A percentile compares a stretch with the other conserved stretches of the same genome.
phyloP scores from a whole-genome alignment of 2,329 filamentous ascomycete species.

The Trichoderma sp. region DNA sequence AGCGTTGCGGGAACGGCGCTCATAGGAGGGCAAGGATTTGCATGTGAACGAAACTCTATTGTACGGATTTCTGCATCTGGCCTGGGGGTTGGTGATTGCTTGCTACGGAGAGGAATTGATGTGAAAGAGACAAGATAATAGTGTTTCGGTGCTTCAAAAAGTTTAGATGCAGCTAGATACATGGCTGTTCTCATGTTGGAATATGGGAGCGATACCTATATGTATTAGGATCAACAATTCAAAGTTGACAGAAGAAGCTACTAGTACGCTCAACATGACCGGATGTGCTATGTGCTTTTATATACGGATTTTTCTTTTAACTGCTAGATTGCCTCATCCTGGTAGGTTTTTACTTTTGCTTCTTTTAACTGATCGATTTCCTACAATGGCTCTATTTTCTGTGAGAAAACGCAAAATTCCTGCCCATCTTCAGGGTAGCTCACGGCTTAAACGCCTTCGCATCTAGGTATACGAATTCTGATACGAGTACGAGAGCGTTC shows the following conservation, averaged over 20 bases:
- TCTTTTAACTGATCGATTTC: too few species aligned
- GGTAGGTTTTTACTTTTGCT: neutral
- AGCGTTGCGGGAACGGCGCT: neutral
- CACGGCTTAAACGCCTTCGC: neutral
- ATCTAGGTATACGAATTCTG: neutral
- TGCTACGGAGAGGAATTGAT: neutral
- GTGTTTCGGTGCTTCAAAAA: too few species aligned
- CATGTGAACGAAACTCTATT: conserved; percentile 5
- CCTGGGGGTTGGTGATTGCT: neutral
- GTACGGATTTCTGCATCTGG: too few species aligned
- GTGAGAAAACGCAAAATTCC: neutral
- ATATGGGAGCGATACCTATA: too few species aligned
- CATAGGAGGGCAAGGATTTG: neutral
- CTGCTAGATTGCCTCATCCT: neutral
- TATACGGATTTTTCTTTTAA: neutral
- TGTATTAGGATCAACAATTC: too few species aligned
- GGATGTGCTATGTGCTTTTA: neutral
- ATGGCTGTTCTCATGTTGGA: too few species aligned
- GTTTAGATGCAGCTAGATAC: too few species aligned
- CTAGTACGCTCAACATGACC: too few species aligned
- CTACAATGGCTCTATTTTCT: neutral
- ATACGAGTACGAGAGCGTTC: conserved; percentile 3
- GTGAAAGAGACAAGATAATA: too few species aligned
- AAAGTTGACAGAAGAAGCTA: too few species aligned
- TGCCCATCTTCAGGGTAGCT: neutral